These are phyloP conservation scores for Fraxinus dipetala DNA, from an alignment of 305 asterid genomes.

Conservation along the genomic window DNA sequence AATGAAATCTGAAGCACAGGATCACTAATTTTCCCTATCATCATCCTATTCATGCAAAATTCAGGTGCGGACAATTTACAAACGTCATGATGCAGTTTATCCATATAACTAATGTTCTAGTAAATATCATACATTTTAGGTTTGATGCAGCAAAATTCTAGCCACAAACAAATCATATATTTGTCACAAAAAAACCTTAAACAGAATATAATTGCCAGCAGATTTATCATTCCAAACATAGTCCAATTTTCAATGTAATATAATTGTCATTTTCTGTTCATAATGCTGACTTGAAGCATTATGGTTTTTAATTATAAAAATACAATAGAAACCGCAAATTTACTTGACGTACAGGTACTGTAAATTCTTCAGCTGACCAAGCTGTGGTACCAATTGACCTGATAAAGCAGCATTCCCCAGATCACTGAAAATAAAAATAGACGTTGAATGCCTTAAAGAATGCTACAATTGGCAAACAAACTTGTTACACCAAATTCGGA, in stretches of 20 bases:
- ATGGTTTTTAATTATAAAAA: neutral
- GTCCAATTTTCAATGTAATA: neutral
- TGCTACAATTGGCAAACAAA: conserved; percentile 8
- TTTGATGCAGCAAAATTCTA: neutral
- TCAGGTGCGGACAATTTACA: neutral
- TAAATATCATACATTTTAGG: neutral
- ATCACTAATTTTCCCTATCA: neutral
- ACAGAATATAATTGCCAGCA: neutral
- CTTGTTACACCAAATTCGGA: conserved; percentile 5
- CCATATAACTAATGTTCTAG: neutral
- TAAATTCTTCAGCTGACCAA: conserved; percentile 87
- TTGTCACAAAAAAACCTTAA: neutral
- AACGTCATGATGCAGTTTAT: neutral
- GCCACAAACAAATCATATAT: neutral
- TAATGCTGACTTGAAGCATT: neutral
- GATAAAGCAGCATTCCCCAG: conserved; percentile 96
- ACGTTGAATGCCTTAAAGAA: conserved; percentile 10
- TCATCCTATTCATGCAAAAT: neutral
- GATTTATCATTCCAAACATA: neutral
- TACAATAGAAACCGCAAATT: neutral
- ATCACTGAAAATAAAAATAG: conserved; percentile 52
- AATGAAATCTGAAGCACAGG: neutral
- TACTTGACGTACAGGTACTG: conserved; percentile 75
- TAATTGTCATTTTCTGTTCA: neutral
- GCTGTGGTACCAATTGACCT: conserved; percentile 83